Conservation (phyloP, 2,329 filamentous ascomycete genomes). For the Paradendryphiella salina region DNA sequence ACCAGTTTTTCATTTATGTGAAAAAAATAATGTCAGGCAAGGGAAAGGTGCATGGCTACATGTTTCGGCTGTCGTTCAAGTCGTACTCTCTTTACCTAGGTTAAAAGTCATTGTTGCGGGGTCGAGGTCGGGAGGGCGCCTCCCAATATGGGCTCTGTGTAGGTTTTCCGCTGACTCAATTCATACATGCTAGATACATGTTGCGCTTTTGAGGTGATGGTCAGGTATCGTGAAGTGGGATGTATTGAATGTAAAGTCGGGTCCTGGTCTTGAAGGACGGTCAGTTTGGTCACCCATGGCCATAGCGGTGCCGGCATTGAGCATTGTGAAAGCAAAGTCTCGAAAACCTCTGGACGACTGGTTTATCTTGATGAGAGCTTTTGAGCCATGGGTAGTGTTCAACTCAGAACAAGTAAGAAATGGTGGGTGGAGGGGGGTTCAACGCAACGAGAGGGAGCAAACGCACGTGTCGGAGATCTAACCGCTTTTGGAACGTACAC, state of each 20-base stretch:
- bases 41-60: background rate
- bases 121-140: slow-evolving; percentile 3
- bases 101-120: slow-evolving; percentile 16
- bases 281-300: no score
- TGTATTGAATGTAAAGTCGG: no score
- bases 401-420: background rate
- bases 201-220: no score
- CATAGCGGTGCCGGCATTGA: no score
- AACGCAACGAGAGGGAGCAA: slow-evolving; percentile 11
- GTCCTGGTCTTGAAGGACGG: no score
- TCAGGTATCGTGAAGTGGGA: no score
- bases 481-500: slow-evolving; percentile 29
- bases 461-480: slow-evolving; percentile 26
- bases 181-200: no score
- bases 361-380: no score
- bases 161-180: slow-evolving; percentile 7
- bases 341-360: no score
- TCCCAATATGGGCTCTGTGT: background rate
- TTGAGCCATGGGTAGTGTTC: no score
- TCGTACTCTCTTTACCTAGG: slow-evolving; percentile 19
- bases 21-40: background rate
- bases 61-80: background rate
- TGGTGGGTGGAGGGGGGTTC: slow-evolving; percentile 1
- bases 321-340: no score
- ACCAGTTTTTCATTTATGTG: background rate